Percentiles rank a stretch among this genome's conserved stretches.
Evolutionary conservation across 768 basidiomycete genomes (phyloP).

Genomic region (Termitomyces sp.): DNA sequence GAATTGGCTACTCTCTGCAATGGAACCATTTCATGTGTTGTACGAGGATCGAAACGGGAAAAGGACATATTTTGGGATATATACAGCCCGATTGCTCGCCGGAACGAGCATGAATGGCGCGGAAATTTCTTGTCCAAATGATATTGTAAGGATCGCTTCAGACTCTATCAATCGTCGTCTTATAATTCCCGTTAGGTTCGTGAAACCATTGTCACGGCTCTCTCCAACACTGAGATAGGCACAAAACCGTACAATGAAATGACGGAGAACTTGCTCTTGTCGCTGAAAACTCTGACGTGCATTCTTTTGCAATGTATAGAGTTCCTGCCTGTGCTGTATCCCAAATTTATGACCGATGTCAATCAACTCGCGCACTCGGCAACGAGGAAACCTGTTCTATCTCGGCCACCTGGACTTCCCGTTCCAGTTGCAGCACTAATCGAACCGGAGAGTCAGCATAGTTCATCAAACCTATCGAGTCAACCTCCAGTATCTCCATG

Average conservation of each 20-base stretch:
- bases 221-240: slow-evolving; percentile 6
- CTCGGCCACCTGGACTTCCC: not conserved
- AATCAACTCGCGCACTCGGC: not conserved
- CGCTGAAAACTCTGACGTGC: slow-evolving; percentile 3
- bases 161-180: not conserved
- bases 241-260: not conserved
- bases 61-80: slow-evolving; percentile 8
- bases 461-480: not conserved
- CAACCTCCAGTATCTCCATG: not conserved
- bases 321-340: not conserved
- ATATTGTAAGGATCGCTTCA: not conserved
- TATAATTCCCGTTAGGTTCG: not conserved
- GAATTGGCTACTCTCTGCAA: slow-evolving; percentile 7
- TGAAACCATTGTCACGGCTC: slow-evolving; percentile 6
- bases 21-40: slow-evolving; percentile 6
- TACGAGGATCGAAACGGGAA: not conserved
- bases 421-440: not conserved
- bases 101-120: slow-evolving; percentile 10
- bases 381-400: not conserved
- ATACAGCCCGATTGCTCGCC: slow-evolving; percentile 4
- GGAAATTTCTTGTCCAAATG: slow-evolving; percentile 4
- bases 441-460: not conserved
- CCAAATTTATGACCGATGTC: not conserved
- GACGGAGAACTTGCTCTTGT: not conserved
- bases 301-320: slow-evolving; percentile 9